These are phyloP conservation scores for Vitis rupestris DNA, from an alignment of 164 flowering plant genomes.

Conservation along the genomic window DNA sequence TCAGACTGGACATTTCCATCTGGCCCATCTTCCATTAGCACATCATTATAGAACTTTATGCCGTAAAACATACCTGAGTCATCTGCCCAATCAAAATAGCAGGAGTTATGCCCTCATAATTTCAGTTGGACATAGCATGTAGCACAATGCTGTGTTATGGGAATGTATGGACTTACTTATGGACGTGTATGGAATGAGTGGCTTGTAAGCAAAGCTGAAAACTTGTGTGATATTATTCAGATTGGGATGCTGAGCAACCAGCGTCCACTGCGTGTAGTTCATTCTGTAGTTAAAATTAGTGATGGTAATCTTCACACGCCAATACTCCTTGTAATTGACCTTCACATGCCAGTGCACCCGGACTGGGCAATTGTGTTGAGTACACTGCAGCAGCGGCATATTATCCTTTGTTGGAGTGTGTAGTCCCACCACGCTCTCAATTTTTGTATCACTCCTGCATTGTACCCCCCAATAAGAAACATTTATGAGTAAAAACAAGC, in stretches of 20 bases:
- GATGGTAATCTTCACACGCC: constrained; percentile 18
- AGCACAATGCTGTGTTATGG: no score
- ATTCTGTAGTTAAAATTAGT: constrained; percentile 13
- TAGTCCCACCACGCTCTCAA: constrained; percentile 9
- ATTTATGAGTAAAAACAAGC: no score
- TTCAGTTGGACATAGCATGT: no score
- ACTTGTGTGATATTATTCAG: constrained; percentile 12
- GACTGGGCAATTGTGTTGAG: constrained; percentile 35
- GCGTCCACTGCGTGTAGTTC: constrained; percentile 21
- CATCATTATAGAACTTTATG: constrained; percentile 10
- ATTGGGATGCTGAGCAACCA: constrained; percentile 17
- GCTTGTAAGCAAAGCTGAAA: constrained; percentile 21
- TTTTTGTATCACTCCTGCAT: constrained; percentile 15
- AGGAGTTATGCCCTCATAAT: no score
- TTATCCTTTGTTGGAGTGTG: constrained; percentile 1
- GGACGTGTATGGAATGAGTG: constrained; percentile 9
- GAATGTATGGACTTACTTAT: constrained; percentile 12
- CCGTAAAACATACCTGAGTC: constrained; percentile 14
- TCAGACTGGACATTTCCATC: constrained; percentile 8
- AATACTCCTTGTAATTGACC: constrained; percentile 30
- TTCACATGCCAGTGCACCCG: constrained; percentile 40
- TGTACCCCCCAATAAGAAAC: not conserved
- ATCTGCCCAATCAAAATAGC: constrained; percentile 5
- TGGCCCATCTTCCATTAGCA: constrained; percentile 12
- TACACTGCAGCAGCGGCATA: constrained; percentile 19